Evolutionary conservation across 2,329 filamentous ascomycete species (phyloP).

Genomic region (Blastomyces silverae): DNA sequence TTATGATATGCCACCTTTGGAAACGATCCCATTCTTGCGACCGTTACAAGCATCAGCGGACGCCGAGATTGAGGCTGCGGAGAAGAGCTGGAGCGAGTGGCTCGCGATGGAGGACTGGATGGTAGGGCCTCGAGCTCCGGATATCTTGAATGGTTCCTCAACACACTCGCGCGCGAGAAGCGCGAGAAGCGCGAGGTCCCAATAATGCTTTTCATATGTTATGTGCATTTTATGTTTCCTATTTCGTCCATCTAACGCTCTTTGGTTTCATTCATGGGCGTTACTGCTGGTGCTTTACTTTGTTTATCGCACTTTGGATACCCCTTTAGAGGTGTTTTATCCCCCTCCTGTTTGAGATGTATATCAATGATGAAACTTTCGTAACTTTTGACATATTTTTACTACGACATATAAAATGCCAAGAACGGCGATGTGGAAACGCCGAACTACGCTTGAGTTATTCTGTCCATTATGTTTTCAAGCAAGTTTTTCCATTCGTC

Average conservation of each 20-base stretch:
- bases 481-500: too few species aligned
- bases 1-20: constrained; percentile 79
- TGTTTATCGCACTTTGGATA: not conserved
- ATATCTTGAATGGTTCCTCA: constrained; percentile 36
- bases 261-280: not conserved
- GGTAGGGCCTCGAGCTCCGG: constrained; percentile 73
- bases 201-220: constrained; percentile 15
- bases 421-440: too few species aligned
- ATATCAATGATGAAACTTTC: not conserved
- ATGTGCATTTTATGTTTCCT: constrained; percentile 3
- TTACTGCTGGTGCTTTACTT: not conserved
- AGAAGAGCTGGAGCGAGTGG: constrained; percentile 89
- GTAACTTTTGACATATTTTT: too few species aligned
- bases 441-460: too few species aligned
- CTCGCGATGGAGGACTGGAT: constrained; percentile 98
- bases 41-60: constrained; percentile 71
- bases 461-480: too few species aligned
- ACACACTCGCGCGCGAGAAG: constrained; percentile 29
- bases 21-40: constrained; percentile 79
- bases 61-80: constrained; percentile 73
- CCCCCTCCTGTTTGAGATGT: not conserved
- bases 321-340: not conserved
- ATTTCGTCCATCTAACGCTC: not conserved
- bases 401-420: too few species aligned
- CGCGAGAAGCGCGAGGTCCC: constrained; percentile 27